Conservation (phyloP, 768 basidiomycete genomes). For the Mycena maculata region DNA sequence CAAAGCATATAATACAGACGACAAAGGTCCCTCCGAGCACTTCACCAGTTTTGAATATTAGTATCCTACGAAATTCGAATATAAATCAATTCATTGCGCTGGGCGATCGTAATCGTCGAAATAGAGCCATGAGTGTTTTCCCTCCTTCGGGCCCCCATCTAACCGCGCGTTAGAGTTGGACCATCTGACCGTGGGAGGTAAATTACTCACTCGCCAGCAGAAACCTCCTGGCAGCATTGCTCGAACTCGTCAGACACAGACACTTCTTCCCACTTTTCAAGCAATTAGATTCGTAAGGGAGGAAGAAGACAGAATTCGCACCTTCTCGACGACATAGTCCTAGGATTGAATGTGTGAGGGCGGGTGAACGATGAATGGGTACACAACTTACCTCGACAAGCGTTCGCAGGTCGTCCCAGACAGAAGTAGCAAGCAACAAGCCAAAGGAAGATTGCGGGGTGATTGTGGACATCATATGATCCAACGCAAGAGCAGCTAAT, state of each 20-base stretch:
- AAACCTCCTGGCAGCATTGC: slow-evolving; percentile 76
- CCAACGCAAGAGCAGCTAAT: slow-evolving; percentile 73
- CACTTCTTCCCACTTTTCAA: slow-evolving; percentile 74
- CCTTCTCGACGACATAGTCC: slow-evolving; percentile 76
- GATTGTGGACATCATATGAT: slow-evolving; percentile 78
- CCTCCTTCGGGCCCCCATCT: slow-evolving; percentile 82
- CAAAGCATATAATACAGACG: too few relatives aligned
- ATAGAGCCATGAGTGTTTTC: slow-evolving; percentile 73
- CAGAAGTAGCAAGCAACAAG: slow-evolving; percentile 72
- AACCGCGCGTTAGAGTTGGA: slow-evolving; percentile 3
- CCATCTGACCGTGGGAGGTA: neutral
- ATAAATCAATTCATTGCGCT: slow-evolving; percentile 40
- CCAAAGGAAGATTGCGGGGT: slow-evolving; percentile 76
- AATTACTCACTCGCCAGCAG: slow-evolving; percentile 73
- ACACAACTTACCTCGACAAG: slow-evolving; percentile 65
- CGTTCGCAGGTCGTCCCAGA: slow-evolving; percentile 73
- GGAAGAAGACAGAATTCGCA: neutral
- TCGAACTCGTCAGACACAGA: slow-evolving; percentile 74
- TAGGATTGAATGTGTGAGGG: slow-evolving; percentile 40
- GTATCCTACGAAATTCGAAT: slow-evolving; percentile 7
- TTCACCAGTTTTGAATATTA: too few relatives aligned
- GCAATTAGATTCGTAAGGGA: neutral
- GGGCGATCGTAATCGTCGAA: slow-evolving; percentile 75
- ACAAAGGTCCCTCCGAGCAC: too few relatives aligned
- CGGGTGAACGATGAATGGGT: slow-evolving; percentile 25